Base-by-base conservation (phyloP, 2,329 filamentous ascomycete species). In the Nothomitra cinnamomea region DNA sequence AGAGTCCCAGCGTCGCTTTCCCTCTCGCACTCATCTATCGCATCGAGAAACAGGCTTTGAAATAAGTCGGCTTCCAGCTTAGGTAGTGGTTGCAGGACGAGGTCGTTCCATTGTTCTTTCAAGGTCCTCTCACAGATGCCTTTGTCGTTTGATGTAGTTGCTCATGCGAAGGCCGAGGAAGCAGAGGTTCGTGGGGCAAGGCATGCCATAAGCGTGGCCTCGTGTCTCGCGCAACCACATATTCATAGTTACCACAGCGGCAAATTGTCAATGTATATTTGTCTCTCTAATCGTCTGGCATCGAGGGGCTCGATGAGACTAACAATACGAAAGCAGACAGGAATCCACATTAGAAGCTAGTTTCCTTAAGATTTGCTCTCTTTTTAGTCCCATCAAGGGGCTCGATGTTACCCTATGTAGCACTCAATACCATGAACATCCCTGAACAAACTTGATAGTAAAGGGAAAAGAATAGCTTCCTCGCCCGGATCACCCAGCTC, bases 331-430 rank as follows among this genome's bases (percentile, higher is more conserved):
- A 45, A 45, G 41, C 41, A 22, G 41, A 45, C 41, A 21, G 41
- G 41, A 45, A 45, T 45, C 41, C 24, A 45, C 41, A 45, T 45
- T 21, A 45, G n/a, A 45, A 45, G n/a, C 41, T 45, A 45, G 41
- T 45, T 45, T 45, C n/a, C 41, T 21, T 22, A 45, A 45, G 41
- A 45, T 45, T 19, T 45, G 41, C 41, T 45, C 41, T 45, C 41
- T 45, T 45, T 45, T 22, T n/a, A 45, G 41, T 45, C 41, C 41
- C 41, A 45, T 45, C 41, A 22, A 45, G 17, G 41, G 41, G 41
- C 35, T 38, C 35, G 35, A 38, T 38, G 35, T 22, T 45, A 45
- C 24, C 41, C 41, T 45, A 45, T 45, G 41, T 7, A n/a, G 41
- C 41, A 45, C 17, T 45, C 41, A 45, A 45, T 22, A 45, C 41